Conservation (phyloP, 1,284 basidiomycete genomes). For the Trichosporon faecale region DNA sequence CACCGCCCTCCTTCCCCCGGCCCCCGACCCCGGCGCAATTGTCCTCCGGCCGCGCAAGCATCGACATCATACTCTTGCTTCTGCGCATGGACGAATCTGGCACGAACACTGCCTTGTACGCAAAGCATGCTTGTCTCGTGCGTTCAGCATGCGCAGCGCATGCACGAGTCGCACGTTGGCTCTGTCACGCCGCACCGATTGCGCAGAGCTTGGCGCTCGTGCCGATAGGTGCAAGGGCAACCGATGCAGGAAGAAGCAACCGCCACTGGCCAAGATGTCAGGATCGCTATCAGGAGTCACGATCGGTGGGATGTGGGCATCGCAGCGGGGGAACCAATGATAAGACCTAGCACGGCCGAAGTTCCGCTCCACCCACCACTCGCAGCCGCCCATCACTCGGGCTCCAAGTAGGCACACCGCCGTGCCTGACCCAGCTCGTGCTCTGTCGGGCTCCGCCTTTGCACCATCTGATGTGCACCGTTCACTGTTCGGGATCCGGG, state of each 20-base stretch:
- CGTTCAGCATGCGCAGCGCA: not conserved
- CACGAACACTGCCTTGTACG: not conserved
- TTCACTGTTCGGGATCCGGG: not conserved
- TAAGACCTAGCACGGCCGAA: not conserved
- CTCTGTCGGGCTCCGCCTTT: not conserved
- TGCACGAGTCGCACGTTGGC: not conserved
- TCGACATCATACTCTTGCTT: not conserved
- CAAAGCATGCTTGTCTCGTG: not conserved
- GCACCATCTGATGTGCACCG: not conserved
- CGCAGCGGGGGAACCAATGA: not conserved
- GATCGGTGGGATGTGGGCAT: not conserved
- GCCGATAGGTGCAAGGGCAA: not conserved
- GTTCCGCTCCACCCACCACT: not conserved
- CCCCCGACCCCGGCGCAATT: not conserved
- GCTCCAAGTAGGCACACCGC: not conserved
- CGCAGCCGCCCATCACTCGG: not conserved
- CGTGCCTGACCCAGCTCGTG: not conserved
- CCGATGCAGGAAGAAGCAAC: not conserved
- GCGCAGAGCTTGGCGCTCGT: not conserved
- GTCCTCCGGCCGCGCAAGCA: not conserved
- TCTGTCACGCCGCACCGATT: not conserved
- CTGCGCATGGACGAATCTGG: not conserved
- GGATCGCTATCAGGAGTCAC: not conserved
- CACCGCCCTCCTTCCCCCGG: not conserved
- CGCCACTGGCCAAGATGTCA: not conserved